These are phyloP conservation scores for Calonectria fujianensis DNA, from an alignment of 2,329 filamentous ascomycete species.

Conservation along the genomic window DNA sequence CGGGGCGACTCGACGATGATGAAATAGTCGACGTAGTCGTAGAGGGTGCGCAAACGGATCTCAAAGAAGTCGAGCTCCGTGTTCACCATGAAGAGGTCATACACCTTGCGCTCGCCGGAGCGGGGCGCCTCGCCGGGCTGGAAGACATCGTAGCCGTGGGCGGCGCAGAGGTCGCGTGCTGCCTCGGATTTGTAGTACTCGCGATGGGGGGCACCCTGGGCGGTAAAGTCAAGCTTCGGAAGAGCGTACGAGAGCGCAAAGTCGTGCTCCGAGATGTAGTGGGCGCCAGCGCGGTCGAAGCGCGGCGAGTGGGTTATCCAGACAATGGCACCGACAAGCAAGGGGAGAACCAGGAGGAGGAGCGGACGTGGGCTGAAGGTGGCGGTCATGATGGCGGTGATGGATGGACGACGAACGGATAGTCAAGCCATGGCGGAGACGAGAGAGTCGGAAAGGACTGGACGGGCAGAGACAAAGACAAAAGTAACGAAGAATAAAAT, in stretches of 20 bases:
- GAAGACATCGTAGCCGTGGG: conserved; percentile 59
- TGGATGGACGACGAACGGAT: not conserved
- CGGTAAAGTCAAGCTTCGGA: conserved; percentile 53
- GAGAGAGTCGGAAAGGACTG: conserved; percentile 13
- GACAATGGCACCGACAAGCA: conserved; percentile 36
- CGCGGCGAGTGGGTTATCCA: conserved; percentile 46
- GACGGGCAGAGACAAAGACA: not conserved
- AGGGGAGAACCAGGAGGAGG: conserved; percentile 35
- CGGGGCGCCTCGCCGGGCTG: conserved; percentile 45
- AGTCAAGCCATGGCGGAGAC: conserved; percentile 18
- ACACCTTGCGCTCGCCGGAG: conserved; percentile 57
- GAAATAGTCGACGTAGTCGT: conserved; percentile 78
- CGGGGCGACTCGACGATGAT: conserved; percentile 75
- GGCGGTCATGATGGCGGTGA: conserved; percentile 36
- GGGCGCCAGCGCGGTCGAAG: conserved; percentile 40
- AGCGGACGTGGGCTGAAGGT: conserved; percentile 35
- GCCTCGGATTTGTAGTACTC: conserved; percentile 57
- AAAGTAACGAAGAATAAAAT: too few species aligned
- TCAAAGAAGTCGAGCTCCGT: conserved; percentile 80
- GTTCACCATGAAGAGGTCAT: conserved; percentile 77
- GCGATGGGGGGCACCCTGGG: conserved; percentile 37
- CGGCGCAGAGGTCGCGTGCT: conserved; percentile 56
- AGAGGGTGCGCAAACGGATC: conserved; percentile 76
- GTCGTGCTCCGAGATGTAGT: conserved; percentile 51
- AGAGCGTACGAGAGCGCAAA: conserved; percentile 48